A percentile compares a stretch with the other conserved stretches of the same genome.
phyloP scores from a whole-genome alignment of 306 rosid genomes.

The Echinosophora koreensis region DNA sequence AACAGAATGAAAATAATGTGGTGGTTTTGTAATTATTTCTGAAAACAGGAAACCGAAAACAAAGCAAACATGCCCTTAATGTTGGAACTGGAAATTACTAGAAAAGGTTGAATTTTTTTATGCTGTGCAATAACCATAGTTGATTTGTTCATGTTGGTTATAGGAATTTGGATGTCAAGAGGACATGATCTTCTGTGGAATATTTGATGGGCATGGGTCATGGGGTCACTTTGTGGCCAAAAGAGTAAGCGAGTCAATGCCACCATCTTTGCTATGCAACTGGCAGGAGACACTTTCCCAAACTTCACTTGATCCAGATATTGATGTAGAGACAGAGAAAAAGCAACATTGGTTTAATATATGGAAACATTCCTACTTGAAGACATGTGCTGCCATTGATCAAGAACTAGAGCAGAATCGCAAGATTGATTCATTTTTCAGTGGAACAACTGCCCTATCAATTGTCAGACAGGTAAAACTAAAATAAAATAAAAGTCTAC shows the following conservation, averaged over 20 bases:
- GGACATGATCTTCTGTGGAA: conserved; percentile 84
- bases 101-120: background rate
- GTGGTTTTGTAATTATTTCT: too few species aligned
- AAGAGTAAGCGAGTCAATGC: conserved; percentile 74
- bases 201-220: conserved; percentile 88
- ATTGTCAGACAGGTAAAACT: conserved; percentile 76
- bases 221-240: conserved; percentile 95
- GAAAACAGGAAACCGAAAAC: too few species aligned
- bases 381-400: conserved; percentile 83
- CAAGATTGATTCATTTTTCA: conserved; percentile 73
- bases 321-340: conserved; percentile 57
- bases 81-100: background rate
- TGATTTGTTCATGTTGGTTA: conserved; percentile 31
- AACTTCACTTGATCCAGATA: conserved; percentile 56
- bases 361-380: conserved; percentile 81
- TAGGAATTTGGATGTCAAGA: conserved; percentile 94
- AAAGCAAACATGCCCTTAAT: background rate
- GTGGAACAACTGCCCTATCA: conserved; percentile 86
- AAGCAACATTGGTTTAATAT: conserved; percentile 57
- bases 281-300: conserved; percentile 83
- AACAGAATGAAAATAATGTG: too few species aligned
- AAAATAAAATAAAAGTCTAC: background rate
- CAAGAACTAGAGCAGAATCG: conserved; percentile 66
- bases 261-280: conserved; percentile 67
- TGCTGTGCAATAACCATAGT: background rate